Base-by-base conservation (phyloP, 805 yeast genomes). In the Wickerhamomyces bisporus region DNA sequence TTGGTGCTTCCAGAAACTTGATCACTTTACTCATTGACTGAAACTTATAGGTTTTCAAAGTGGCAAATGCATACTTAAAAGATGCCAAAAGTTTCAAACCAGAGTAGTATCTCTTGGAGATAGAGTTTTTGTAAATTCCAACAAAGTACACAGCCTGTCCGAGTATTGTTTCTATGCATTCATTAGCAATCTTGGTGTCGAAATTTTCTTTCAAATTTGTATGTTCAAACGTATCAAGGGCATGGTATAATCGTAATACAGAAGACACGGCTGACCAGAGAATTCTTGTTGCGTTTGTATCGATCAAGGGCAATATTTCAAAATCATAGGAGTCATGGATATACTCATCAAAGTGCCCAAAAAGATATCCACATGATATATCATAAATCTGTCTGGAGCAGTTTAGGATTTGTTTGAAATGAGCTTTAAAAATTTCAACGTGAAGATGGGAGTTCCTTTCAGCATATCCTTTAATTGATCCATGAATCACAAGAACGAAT, bases 11-110 rank as follows among this genome's bases (percentile, higher is more conserved):
- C 30, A 49, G 27, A 32, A 43, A 48, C 24, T 36, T 44, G 16
- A 50, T 42, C 12, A 48, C 41, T 9, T 40, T 40, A 14, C 40
- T 40, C 50, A 50, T 42, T 1, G 48, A 31, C 18, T 28, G 4
- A 11, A 28, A 28, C 11, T 28, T 28, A 11, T 28, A 28, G 13
- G 12, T 10, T 11, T 28, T 17, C n/a, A 28, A 17, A 9, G 16
- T 13, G 4, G 4, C 10, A 5, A 28, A 9, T 4, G 21, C 12
- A 12, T 17, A 28, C 21, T 13, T 28, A 6, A 5, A 17, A 6
- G 31, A 16, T 7, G 16, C 31, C 6, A 16, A 17, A 7, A 17
- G 4, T 13, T 28, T 28, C 21, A 28, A 10, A 21, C 24, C 24
- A 7, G 24, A 21, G 10, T 27, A 14, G 18, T 27, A 27, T 7